Base-by-base conservation (phyloP, 2,329 filamentous ascomycete species). In the Parasarocladium wereldwijsianum region DNA sequence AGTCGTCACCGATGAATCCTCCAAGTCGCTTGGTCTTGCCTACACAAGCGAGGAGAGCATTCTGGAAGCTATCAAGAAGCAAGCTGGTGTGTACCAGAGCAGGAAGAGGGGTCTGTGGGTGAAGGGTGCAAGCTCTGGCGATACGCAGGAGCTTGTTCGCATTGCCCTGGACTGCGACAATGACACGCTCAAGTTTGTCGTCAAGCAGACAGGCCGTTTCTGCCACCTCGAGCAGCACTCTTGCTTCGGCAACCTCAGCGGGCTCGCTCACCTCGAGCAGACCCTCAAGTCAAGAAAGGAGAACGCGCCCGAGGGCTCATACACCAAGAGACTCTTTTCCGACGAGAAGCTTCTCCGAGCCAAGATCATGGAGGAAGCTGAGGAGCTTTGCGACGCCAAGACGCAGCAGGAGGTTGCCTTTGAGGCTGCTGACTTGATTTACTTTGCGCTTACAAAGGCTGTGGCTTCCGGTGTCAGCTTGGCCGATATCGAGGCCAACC, bases 311-410 rank as follows among this genome's bases (percentile, higher is more conserved):
- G 68, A 69, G 39, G 87, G 86, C 2, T 98, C 90, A 9, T 98
- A 98, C 54, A 98, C 90, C 4, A 83, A 85, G 12, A 69, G 87
- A 19, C 62, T 98, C 2, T 98, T 96, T 62, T 86, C 78, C 12
- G 90, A 98, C 39, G 72, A 83, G 42, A 86, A 92, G 51, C 67
- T 98, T 32, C 58, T 94, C 32, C 70, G 82, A 24, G 90, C 90
- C 3, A 98, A 98, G 65, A 94, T 98, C 33, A 92, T 96, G 75
- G 90, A 98, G 54, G 90, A 98, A 53, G 90, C 90, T 0, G 82
- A 92, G 46, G 90, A 98, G 58, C 66, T 98, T 24, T 94, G 87
- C 47, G 75, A 90, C 39, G 87, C 90, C 11, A 75, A 74, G 40
- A 76, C 74, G 0, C 79, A 81, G 36, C 67, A 86, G 38, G 81